Evolutionary conservation across 2,329 filamentous ascomycete genomes (phyloP).

Genomic region (Stachybotrys elegans): DNA sequence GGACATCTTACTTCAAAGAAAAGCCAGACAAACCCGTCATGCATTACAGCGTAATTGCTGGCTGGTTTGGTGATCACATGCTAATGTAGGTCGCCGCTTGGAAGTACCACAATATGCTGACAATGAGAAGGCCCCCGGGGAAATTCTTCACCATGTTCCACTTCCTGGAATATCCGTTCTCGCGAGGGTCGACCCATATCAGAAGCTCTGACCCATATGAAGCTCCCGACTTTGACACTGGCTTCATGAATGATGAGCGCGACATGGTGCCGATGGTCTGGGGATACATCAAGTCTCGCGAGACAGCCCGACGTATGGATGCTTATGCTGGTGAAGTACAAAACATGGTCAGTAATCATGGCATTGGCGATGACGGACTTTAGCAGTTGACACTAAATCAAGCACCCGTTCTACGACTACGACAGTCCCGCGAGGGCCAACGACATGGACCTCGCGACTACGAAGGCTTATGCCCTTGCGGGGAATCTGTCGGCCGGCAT

Average conservation of each 20-base stretch:
- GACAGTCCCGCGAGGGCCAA: conserved; percentile 64
- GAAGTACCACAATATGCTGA: conserved; percentile 6
- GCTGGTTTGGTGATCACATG: conserved; percentile 59
- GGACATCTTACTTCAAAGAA: conserved; percentile 78
- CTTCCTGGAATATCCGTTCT: conserved; percentile 75
- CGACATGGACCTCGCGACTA: conserved; percentile 71
- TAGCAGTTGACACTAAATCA: conserved; percentile 17
- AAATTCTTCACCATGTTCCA: conserved; percentile 85
- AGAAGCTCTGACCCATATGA: conserved; percentile 68
- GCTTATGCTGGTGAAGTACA: conserved; percentile 72
- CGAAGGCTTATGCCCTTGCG: conserved; percentile 68
- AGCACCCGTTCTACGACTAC: conserved; percentile 67
- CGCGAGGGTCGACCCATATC: conserved; percentile 66
- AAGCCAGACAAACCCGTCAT: conserved; percentile 84
- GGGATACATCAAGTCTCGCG: conserved; percentile 78
- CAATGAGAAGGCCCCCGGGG: conserved; percentile 58
- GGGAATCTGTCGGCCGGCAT: conserved; percentile 68
- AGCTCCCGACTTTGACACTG: conserved; percentile 70
- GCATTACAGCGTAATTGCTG: conserved; percentile 75
- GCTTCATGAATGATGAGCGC: conserved; percentile 81
- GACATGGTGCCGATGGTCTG: conserved; percentile 84
- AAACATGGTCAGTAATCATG: conserved; percentile 33
- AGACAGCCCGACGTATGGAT: conserved; percentile 73
- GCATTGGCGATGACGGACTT: conserved; percentile 8
- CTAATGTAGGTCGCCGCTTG: conserved; percentile 37